Evolutionary conservation across 495 filamentous ascomycete species (phyloP), one percentile per base, ranked within the genome.

Genomic region (Podospora comata): DNA sequence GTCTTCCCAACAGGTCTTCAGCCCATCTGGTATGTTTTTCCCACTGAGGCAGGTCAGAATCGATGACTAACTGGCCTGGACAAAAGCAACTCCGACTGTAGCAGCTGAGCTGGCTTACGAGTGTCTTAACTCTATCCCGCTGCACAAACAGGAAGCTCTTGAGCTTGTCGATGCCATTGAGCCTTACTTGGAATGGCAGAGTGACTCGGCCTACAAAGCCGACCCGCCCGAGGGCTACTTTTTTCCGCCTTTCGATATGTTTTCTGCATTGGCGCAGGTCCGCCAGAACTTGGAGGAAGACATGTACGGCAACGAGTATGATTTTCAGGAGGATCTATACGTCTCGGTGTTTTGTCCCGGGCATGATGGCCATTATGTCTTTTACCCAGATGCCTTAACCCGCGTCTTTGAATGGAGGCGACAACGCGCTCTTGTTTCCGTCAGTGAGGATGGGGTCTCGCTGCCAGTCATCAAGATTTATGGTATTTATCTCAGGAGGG

Each of bases 321-420:
- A 86, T 15, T 85, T 85, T 65, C 83, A 86, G 57, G 53, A 78
- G n/a, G 83, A 81, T 15, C 71, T 86, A 5, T 74, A 73, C 23
- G 26, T 67, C 28, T 67, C 69, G 15, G 74, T 83, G 4, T 73
- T 84, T 32, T 62, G 65, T 3, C 75, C 79, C 1, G 84, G 82
- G 0, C 77, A 86, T 66, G 84, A 86, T 69, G 82, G 82, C 1
- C 84, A 86, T 66, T 77, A 86, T 27, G 66, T 64, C 13, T 74
- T 71, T 66, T 55, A 62, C 27, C 61, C 69, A 6, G 75, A 78
- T 60, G 71, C 71, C 30, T 60, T 73, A 15, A 70, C 71, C 1
- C 30, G 60, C 0, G 66, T 79, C 27, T 77, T 79, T 61, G 72
- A 75, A 27, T 73, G 65, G 65, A 58, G 57, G 26, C 68, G 71